These are phyloP conservation scores for Diaporthe sp. DNA, from an alignment of 2,329 filamentous ascomycete genomes.

Conservation along the genomic window DNA sequence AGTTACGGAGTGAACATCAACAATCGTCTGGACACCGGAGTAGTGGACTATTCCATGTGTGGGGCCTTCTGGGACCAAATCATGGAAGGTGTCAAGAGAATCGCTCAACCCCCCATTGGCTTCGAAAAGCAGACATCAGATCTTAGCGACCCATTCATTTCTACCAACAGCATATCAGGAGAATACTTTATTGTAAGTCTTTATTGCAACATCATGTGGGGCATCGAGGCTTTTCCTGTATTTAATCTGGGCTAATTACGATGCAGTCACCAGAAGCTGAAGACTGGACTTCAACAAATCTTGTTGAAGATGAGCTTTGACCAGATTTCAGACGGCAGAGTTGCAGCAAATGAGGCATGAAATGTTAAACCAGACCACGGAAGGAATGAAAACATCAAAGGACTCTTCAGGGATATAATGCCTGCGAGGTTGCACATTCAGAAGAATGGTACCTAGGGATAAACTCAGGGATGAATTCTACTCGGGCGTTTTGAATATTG, in stretches of 20 bases:
- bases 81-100: not conserved
- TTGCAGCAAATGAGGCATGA: not conserved
- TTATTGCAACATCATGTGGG: not conserved
- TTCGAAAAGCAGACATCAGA: not conserved
- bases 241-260: not conserved
- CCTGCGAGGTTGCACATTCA: not conserved
- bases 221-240: too few relatives aligned
- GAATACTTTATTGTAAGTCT: not conserved
- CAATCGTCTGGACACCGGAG: not conserved
- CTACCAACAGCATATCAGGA: not conserved
- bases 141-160: not conserved
- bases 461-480: not conserved
- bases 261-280: not conserved
- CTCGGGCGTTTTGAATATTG: not conserved
- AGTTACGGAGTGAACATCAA: not conserved
- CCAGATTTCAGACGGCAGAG: not conserved
- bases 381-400: not conserved
- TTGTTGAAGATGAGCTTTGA: constrained; percentile 2
- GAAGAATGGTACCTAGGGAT: too few relatives aligned
- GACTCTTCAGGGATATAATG: not conserved
- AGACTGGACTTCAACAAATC: not conserved
- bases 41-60: constrained; percentile 23
- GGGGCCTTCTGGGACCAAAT: not conserved
- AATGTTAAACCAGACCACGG: not conserved
- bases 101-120: not conserved